Conservation (phyloP, 257 asterid species). For the Solanum acaule region DNA sequence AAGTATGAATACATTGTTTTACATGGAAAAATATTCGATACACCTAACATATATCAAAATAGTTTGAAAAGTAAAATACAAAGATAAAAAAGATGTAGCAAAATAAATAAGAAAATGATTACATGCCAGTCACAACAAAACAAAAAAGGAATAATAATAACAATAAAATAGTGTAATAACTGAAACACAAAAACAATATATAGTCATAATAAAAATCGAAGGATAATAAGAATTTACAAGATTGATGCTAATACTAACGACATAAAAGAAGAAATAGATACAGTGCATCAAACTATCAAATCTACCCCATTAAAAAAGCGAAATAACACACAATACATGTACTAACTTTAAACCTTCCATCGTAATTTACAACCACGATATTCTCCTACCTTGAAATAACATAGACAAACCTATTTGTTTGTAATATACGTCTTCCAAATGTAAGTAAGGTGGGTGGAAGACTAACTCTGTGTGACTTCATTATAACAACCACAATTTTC, state of each 20-base stretch:
- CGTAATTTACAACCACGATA: background rate
- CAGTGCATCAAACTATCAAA: background rate
- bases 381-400: background rate
- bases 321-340: too few relatives aligned
- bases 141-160: background rate
- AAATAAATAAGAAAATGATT: background rate
- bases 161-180: background rate
- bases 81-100: background rate
- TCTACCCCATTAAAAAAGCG: too few relatives aligned
- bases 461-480: background rate
- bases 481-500: background rate
- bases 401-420: background rate
- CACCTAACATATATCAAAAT: too few relatives aligned
- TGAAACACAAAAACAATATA: too few relatives aligned
- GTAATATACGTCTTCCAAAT: background rate
- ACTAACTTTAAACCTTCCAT: background rate
- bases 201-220: too few relatives aligned
- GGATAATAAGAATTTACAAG: background rate
- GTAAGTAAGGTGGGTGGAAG: background rate
- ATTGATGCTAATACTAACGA: too few relatives aligned
- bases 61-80: background rate
- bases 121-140: background rate
- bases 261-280: background rate
- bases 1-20: background rate
- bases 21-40: background rate